Evolutionary conservation across 2,329 filamentous ascomycete species (phyloP).

Genomic region (Ophiostoma triangulosporum): DNA sequence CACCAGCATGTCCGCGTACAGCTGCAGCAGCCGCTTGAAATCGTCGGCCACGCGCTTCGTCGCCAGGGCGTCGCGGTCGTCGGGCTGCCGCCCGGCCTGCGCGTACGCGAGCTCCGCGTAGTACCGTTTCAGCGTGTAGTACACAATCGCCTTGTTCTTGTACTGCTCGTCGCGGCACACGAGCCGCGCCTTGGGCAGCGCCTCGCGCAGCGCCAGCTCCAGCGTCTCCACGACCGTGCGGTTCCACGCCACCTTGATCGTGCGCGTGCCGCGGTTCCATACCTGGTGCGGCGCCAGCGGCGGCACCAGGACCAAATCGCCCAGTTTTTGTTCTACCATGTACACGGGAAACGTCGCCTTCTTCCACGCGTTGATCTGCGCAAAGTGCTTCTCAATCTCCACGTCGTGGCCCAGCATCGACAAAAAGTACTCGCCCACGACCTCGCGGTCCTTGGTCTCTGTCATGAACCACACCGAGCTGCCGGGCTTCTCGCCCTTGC

Average conservation of each 20-base stretch:
- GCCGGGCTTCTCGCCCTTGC: conserved; percentile 65
- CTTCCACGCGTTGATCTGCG: conserved; percentile 90
- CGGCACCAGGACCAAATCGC: conserved; percentile 88
- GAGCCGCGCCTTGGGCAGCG: conserved; percentile 73
- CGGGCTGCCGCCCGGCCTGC: conserved; percentile 29
- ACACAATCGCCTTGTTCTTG: conserved; percentile 94
- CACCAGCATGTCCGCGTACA: conserved; percentile 68
- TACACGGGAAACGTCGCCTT: conserved; percentile 88
- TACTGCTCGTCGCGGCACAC: conserved; percentile 97
- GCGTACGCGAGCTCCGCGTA: conserved; percentile 45
- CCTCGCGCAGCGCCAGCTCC: conserved; percentile 72
- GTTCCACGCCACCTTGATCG: conserved; percentile 98
- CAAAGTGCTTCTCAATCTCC: conserved; percentile 93
- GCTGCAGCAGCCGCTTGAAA: conserved; percentile 64
- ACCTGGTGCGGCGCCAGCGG: conserved; percentile 92
- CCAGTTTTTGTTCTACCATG: conserved; percentile 76
- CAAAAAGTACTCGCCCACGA: conserved; percentile 87
- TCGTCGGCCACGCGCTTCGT: conserved; percentile 64
- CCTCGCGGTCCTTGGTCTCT: conserved; percentile 77
- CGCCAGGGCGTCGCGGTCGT: conserved; percentile 22
- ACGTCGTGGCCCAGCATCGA: conserved; percentile 91
- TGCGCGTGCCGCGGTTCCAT: conserved; percentile 92
- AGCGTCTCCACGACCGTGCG: conserved; percentile 85
- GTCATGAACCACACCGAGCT: conserved; percentile 99
- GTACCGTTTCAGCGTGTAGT: conserved; percentile 76